Conservation (phyloP, 2,329 filamentous ascomycete species). For the Orbilia ellipsospora region DNA sequence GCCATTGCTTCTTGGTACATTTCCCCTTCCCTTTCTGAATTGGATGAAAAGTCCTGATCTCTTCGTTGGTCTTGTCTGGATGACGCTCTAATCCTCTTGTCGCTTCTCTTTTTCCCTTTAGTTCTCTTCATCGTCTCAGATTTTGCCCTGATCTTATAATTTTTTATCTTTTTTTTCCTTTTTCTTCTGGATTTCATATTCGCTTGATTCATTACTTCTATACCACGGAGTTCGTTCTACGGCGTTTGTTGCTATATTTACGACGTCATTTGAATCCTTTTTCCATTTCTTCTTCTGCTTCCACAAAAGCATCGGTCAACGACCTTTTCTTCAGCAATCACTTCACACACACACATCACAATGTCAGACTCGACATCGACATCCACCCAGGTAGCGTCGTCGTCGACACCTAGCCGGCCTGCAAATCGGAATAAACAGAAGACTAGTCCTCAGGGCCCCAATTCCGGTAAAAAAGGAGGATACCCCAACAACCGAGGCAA, state of each 20-base stretch:
- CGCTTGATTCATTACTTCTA: background rate
- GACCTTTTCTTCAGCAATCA: conserved; percentile 6
- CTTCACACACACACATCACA: conserved; percentile 18
- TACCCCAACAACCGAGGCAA: conserved; percentile 24
- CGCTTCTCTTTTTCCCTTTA: conserved; percentile 36
- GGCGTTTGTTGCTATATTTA: conserved; percentile 28
- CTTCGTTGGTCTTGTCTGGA: conserved; percentile 24
- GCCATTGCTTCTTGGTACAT: conserved; percentile 30
- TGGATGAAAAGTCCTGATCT: conserved; percentile 1
- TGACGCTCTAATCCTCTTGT: conserved; percentile 49
- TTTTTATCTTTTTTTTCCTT: background rate
- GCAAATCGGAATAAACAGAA: conserved; percentile 32
- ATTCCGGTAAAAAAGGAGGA: conserved; percentile 31
- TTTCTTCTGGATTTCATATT: background rate
- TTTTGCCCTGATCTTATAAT: conserved; percentile 23
- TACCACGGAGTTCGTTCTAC: conserved; percentile 31
- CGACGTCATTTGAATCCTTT: conserved; percentile 18
- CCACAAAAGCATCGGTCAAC: background rate
- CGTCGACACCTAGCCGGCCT: conserved; percentile 46
- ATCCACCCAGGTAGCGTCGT: background rate
- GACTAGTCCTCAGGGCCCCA: conserved; percentile 44
- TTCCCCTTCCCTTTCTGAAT: conserved; percentile 1
- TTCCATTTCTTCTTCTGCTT: background rate
- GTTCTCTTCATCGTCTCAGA: conserved; percentile 26
- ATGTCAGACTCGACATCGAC: conserved; percentile 34